Evolutionary conservation across 306 rosid species (phyloP).

Genomic region (Dicorynia guianensis): DNA sequence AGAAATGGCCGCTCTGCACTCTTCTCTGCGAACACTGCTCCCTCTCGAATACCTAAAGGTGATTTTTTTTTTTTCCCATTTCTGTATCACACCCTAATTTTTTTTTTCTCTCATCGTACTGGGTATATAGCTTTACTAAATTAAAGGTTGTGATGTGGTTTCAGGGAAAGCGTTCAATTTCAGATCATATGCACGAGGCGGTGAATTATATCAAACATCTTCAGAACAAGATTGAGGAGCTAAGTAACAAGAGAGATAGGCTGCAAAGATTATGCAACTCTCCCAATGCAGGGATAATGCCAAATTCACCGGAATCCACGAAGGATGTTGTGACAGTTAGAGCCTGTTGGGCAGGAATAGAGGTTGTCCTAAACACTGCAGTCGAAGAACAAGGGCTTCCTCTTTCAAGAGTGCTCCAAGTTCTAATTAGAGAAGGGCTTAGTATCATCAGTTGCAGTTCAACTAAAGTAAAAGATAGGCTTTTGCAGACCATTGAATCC

Average conservation of each 20-base stretch:
- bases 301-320: background rate
- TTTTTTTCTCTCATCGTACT: no score
- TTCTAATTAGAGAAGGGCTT: slow-evolving; percentile 47
- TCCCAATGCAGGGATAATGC: background rate
- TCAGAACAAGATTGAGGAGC: slow-evolving; percentile 39
- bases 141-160: background rate
- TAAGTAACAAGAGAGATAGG: slow-evolving; percentile 45
- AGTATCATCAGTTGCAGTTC: slow-evolving; percentile 44
- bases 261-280: slow-evolving; percentile 23
- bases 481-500: slow-evolving; percentile 45
- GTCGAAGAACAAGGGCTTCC: slow-evolving; percentile 40
- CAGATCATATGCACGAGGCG: slow-evolving; percentile 58
- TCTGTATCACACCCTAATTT: background rate
- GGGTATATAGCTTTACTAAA: background rate
- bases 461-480: slow-evolving; percentile 42
- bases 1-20: slow-evolving; percentile 56
- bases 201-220: slow-evolving; percentile 49
- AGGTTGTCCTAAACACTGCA: slow-evolving; percentile 46
- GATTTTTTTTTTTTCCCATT: background rate
- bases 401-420: slow-evolving; percentile 42
- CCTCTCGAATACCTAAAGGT: slow-evolving; percentile 56
- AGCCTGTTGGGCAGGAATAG: slow-evolving; percentile 38
- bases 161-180: slow-evolving; percentile 60
- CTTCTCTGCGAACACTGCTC: slow-evolving; percentile 46
- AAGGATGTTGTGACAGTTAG: slow-evolving; percentile 29